phyloP scores from a whole-genome alignment of 371 early-diverging fungal species.

The Conidiobolus incongruus region DNA sequence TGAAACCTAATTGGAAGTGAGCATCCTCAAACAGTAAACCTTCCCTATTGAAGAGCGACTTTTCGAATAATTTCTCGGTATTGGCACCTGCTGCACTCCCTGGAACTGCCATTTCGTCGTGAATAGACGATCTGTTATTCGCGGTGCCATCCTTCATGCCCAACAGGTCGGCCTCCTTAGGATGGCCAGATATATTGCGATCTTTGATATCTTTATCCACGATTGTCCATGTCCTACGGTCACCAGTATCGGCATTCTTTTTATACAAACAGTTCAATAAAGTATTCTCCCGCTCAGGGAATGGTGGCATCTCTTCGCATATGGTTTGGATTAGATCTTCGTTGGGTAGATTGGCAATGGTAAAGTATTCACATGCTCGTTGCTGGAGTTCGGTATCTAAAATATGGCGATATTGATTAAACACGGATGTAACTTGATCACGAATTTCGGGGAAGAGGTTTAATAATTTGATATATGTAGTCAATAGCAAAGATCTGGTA shows the following conservation, averaged over 20 bases:
- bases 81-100: conserved; percentile 18
- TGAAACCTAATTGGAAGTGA: conserved; percentile 64
- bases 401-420: conserved; percentile 65
- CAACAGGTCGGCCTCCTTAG: conserved; percentile 2
- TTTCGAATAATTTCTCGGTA: conserved; percentile 29
- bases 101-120: conserved; percentile 2
- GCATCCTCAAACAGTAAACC: conserved; percentile 80
- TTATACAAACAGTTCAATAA: conserved; percentile 54
- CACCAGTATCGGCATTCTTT: conserved; percentile 74
- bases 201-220: conserved; percentile 73
- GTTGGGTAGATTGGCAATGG: conserved; percentile 52
- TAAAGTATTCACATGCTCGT: conserved; percentile 86
- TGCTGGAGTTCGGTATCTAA: conserved; percentile 89
- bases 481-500: conserved; percentile 65
- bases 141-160: conserved; percentile 3
- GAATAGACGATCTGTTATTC: background rate
- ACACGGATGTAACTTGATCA: conserved; percentile 54
- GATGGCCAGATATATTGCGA: background rate
- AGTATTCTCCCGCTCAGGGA: conserved; percentile 82
- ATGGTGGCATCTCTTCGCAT: conserved; percentile 94
- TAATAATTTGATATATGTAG: conserved; percentile 82
- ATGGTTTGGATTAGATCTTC: conserved; percentile 78
- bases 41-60: conserved; percentile 33
- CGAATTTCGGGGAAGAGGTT: conserved; percentile 94
- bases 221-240: conserved; percentile 83